Evolutionary conservation across 129 eudicot species (phyloP), one percentile per base, ranked within the genome.

Genomic region (Apium graveolens): DNA sequence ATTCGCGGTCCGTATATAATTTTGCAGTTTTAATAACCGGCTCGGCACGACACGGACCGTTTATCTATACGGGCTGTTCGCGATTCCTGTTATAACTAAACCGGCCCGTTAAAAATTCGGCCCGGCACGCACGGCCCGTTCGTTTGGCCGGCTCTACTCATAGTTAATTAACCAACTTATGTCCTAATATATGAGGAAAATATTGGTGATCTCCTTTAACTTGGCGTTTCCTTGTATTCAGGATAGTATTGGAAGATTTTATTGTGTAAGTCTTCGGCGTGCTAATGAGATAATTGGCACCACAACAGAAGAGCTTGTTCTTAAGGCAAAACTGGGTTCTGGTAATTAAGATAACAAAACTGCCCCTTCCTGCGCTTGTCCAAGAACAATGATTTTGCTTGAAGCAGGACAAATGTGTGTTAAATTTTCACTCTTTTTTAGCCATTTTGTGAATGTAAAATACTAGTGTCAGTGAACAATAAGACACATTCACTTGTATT

Each of bases 251-350:
- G 97, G 98, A 86, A 85, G 98, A 86, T 95, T 85, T 79, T 91
- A 82, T 51, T 84, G 93, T 27, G 98, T 91, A 21, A 93, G 94
- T 34, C 84, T 95, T 37, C 90, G 86, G 88, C 93, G 98, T 60
- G 98, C 97, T 11, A 95, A 95, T 69, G 98, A 95, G 89, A 95
- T 95, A 27, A 95, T 95, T 74, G 98, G 98, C 68, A 87, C 87
- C 73, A 95, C 98, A 3, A 95, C 98, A 12, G 97, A 95, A 81
- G 98, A 95, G 85, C 89, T 87, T 46, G 97, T 95, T 73, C 90
- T 91, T 62, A 95, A 88, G 85, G 97, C 96, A 18, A 88, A 55
- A 83, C 87, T 82, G 69, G 90, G 81, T 82, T 76, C 75, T 66
- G 78, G 71, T 57, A 55, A 74, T 65, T 70, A 31, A 65, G 18